Evolutionary conservation across 441 rosid genomes (phyloP).

Genomic region (Pelargonium myrrhifolium): DNA sequence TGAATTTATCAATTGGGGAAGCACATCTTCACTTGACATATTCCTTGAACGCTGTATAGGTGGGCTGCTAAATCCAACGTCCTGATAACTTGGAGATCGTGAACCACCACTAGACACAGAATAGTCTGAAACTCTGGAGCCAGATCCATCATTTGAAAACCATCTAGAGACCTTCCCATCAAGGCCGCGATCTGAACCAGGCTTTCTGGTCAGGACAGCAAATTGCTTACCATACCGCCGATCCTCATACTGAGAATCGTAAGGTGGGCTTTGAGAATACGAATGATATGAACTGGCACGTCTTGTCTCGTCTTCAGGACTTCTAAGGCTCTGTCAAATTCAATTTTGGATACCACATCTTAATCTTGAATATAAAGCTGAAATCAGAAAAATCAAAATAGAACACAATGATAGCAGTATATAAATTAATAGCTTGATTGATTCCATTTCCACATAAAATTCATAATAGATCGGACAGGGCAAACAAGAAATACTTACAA

Average conservation of each 20-base stretch:
- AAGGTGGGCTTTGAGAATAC: slow-evolving; percentile 97
- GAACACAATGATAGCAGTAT: slow-evolving; percentile 12
- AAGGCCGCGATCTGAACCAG: slow-evolving; percentile 83
- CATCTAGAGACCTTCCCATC: slow-evolving; percentile 63
- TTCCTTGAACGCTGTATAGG: slow-evolving; percentile 42
- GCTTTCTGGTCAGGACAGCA: slow-evolving; percentile 60
- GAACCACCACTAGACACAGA: slow-evolving; percentile 67
- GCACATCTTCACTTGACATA: slow-evolving; percentile 32
- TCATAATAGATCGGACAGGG: background rate
- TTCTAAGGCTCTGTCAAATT: slow-evolving; percentile 48
- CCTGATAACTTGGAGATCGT: slow-evolving; percentile 68
- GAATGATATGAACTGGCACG: slow-evolving; percentile 98
- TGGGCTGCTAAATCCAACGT: slow-evolving; percentile 51
- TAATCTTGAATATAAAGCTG: slow-evolving; percentile 17
- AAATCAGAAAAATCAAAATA: slow-evolving; percentile 12
- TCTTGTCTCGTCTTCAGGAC: slow-evolving; percentile 54
- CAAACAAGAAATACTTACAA: background rate
- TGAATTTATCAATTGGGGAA: slow-evolving; percentile 24
- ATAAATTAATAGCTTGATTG: background rate
- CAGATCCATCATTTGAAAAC: slow-evolving; percentile 78
- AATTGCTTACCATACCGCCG: slow-evolving; percentile 68
- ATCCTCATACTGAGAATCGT: slow-evolving; percentile 90
- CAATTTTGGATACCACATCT: slow-evolving; percentile 18
- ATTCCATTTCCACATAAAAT: slow-evolving; percentile 5
- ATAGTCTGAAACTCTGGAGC: slow-evolving; percentile 70